Evolutionary conservation across 2,329 filamentous ascomycete species (phyloP).

Genomic region (Fusarium sp.): DNA sequence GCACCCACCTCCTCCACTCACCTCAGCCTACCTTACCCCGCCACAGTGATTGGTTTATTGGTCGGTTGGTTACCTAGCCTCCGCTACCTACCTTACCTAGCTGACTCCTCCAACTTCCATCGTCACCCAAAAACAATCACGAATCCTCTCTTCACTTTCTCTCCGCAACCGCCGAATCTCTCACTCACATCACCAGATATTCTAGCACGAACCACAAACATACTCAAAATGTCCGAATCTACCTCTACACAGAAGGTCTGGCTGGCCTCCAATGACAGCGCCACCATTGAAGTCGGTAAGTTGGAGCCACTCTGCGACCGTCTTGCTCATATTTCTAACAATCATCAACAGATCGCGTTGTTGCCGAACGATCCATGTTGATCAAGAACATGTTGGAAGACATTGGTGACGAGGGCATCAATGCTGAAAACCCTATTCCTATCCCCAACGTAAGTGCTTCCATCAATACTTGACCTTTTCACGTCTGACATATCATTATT

Average conservation of each 20-base stretch:
- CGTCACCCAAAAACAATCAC: constrained; percentile 30
- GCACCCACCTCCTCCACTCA: constrained; percentile 10
- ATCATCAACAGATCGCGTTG: constrained; percentile 72
- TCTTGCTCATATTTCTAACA: constrained; percentile 30
- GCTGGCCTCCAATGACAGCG: constrained; percentile 64
- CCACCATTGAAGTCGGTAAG: constrained; percentile 61
- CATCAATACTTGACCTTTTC: constrained; percentile 7
- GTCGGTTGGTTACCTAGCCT: constrained; percentile 18
- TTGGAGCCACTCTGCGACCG: constrained; percentile 36
- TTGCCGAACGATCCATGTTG: constrained; percentile 91
- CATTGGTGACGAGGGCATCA: constrained; percentile 73
- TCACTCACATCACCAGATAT: constrained; percentile 15
- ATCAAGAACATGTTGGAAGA: constrained; percentile 99
- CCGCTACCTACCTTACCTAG: constrained; percentile 5
- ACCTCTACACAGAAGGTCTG: constrained; percentile 57
- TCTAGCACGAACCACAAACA: constrained; percentile 9
- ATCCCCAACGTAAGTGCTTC: constrained; percentile 77
- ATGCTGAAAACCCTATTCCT: constrained; percentile 77
- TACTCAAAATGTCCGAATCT: constrained; percentile 52
- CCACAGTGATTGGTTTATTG: constrained; percentile 40
- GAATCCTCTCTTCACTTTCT: constrained; percentile 5
- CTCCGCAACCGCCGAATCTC: neutral
- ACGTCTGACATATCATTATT: constrained; percentile 28
- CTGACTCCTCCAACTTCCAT: constrained; percentile 43
- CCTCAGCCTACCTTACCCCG: constrained; percentile 41